phyloP scores from a whole-genome alignment of 768 basidiomycete species.

The Coprinellus micaceus region DNA sequence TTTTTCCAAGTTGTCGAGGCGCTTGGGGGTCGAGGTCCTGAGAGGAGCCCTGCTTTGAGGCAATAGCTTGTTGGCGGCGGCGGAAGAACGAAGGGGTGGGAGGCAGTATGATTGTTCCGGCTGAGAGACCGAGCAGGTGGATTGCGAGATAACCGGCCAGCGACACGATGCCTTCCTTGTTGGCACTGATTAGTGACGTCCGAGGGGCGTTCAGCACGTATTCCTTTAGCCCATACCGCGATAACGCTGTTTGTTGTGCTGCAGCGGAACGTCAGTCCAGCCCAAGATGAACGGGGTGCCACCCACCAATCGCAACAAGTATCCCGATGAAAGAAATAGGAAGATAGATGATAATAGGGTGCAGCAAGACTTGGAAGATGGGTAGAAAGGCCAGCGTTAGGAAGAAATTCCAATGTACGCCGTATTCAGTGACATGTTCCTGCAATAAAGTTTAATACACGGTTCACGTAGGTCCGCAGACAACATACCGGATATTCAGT shows the following conservation, averaged over 20 bases:
- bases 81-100: constrained; percentile 72
- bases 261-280: background rate
- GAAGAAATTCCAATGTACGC: constrained; percentile 99
- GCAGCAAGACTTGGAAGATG: constrained; percentile 61
- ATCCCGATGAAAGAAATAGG: constrained; percentile 64
- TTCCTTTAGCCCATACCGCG: constrained; percentile 47
- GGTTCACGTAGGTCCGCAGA: background rate
- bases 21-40: constrained; percentile 21
- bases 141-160: constrained; percentile 91
- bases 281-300: no score
- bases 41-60: no score
- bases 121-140: constrained; percentile 79
- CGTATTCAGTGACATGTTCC: constrained; percentile 98
- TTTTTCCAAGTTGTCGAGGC: constrained; percentile 66
- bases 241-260: constrained; percentile 75
- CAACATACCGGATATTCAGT: constrained; percentile 85
- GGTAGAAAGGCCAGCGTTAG: constrained; percentile 85
- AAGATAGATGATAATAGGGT: constrained; percentile 56
- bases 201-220: constrained; percentile 70
- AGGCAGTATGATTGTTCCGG: constrained; percentile 78
- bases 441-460: constrained; percentile 11
- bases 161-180: constrained; percentile 93
- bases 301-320: constrained; percentile 53
- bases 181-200: constrained; percentile 60
- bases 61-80: constrained; percentile 40